A percentile compares a stretch with the other conserved stretches of the same genome.
phyloP scores from a whole-genome alignment of 2,329 filamentous ascomycete genomes.

The Setomelanomma holmii region DNA sequence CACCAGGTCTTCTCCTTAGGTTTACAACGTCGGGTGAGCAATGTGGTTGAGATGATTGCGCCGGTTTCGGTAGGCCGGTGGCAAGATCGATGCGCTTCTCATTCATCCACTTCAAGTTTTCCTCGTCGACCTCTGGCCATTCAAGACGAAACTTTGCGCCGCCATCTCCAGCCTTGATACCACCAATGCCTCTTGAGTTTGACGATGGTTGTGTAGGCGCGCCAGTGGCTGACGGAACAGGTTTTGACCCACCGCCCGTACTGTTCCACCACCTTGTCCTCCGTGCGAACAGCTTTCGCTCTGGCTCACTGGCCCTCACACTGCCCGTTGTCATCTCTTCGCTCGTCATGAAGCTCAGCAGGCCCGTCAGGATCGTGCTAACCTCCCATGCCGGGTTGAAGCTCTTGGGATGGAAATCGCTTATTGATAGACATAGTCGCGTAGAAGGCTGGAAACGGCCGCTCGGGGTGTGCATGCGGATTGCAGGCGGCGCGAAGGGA shows the following conservation, averaged over 20 bases:
- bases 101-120: slow-evolving; percentile 93
- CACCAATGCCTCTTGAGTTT: slow-evolving; percentile 67
- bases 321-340: slow-evolving; percentile 98
- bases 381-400: slow-evolving; percentile 99
- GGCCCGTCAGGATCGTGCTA: slow-evolving; percentile 90
- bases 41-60: slow-evolving; percentile 55
- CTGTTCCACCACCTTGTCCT: slow-evolving; percentile 95
- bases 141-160: slow-evolving; percentile 88
- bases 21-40: slow-evolving; percentile 70
- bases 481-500: slow-evolving; percentile 94
- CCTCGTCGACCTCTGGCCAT: slow-evolving; percentile 86
- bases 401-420: slow-evolving; percentile 95
- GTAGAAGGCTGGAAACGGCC: slow-evolving; percentile 94
- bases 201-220: slow-evolving; percentile 48
- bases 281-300: slow-evolving; percentile 78
- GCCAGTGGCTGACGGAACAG: slow-evolving; percentile 23
- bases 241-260: slow-evolving; percentile 81
- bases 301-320: slow-evolving; percentile 75
- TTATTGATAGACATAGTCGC: slow-evolving; percentile 92
- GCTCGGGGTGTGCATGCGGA: slow-evolving; percentile 97
- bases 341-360: slow-evolving; percentile 97
- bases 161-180: slow-evolving; percentile 87
- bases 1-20: slow-evolving; percentile 68
- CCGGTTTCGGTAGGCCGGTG: slow-evolving; percentile 73
- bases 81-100: slow-evolving; percentile 78